Base-by-base conservation (phyloP, 805 yeast genomes). In the Ogataea kodamae region DNA sequence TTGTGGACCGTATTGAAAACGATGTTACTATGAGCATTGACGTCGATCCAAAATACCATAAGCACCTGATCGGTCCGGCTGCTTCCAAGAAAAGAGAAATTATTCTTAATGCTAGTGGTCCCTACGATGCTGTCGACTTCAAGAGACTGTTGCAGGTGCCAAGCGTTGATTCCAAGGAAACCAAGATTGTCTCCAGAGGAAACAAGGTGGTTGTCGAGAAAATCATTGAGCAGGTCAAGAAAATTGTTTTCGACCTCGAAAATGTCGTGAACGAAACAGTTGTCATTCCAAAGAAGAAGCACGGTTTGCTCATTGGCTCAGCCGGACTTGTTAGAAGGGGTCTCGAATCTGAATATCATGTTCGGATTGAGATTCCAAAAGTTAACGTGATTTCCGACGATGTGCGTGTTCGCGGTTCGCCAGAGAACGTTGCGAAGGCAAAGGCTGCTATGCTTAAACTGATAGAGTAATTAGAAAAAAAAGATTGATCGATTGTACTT, bases 241-340 rank as follows among this genome's bases (percentile, higher is more conserved):
- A 68, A 31, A 65, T 89, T 31, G 81, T 88, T 29, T 68, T 64
- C 12, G 78, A 74, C 21, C 75, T 74, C 43, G 87, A 86, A 56
- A 76, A 75, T 33, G 62, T 78, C 30, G 63, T 70, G 30, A 61
- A 66, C 23, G 80, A 68, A 44, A 70, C 65, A 22, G 48, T 71
- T 37, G 76, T 68, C 10, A 67, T 90, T 49, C 76, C 92, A 24
- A 76, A 77, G 54, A 81, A 77, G 39, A 81, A 80, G 54, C 90
- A 85, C 50, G 74, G 86, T 49, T 68, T 76, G 7, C 53, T 90
- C 32, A 76, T 90, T 57, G 97, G 97, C 23, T 78, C 87, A 22
- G 77, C 78, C 38, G 97, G 97, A 26, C 52, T 76, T 9, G 71
- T 73, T 39, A 85, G 90, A 61, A 81, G 81, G 47, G 66, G 74